Base-by-base conservation (phyloP, 225 moss, liverwort and hornwort species). In the Polytrichum commune region DNA sequence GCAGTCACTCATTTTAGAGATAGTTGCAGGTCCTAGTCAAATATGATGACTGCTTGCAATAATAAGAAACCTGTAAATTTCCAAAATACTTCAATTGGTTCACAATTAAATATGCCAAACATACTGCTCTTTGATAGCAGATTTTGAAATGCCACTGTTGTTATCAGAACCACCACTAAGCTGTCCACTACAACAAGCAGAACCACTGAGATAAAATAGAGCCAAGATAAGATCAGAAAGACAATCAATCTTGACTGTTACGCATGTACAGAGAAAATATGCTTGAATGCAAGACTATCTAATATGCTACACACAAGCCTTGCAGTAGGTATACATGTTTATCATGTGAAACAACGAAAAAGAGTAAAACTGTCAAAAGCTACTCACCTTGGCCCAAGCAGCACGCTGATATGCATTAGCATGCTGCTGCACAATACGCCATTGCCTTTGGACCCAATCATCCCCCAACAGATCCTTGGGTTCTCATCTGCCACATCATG, bases 391-490 rank as follows among this genome's bases (percentile, higher is more conserved):
- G 70, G 67, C 61, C 96, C 90, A 96, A 57, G 92, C 89, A 72
- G 89, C 72, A 46, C 82, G 76, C 69, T 92, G 90, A 69, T 96
- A 93, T 55, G 70, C 76, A 6, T 89, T 85, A 65, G 86, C 89
- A 82, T 93, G 83, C 79, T 96, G 89, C 83, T 96, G 90, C 53
- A 93, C 88, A 63, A 88, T 92, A 35, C 92, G 84, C 53, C 93
- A 81, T 46, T 96, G 93, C 72, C 88, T 85, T 78, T 93, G 93
- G 72, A 93, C 89, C 93, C 92, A 96, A 72, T 93, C 93, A 64
- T 93, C 92, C 55, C 88, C 89, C 35, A 90, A 80, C 69, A 92
- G 76, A 76, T 88, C 88, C 81, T 92, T 96, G 23, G 88, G 88
- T 58, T 93, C 86, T 20, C 83, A 88, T 66, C 87, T 94, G 72